Evolutionary conservation across 768 basidiomycete genomes (phyloP), one percentile per base, ranked within the genome.

Genomic region (Paxillus ammoniavirescens): DNA sequence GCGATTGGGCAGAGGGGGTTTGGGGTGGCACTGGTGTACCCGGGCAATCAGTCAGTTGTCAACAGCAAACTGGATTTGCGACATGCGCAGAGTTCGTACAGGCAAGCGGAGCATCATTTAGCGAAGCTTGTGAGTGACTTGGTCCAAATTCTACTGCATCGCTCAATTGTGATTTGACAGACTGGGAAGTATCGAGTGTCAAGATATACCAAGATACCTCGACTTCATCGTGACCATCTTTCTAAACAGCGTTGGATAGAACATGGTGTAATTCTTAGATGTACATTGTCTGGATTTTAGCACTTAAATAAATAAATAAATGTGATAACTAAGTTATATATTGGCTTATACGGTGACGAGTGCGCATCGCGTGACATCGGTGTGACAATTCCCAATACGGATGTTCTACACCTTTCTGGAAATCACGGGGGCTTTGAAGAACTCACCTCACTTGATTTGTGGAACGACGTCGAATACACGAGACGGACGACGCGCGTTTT

Each of bases 21-120:
- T 98, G 94, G 94, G 73, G 71, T 46, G 56, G 62, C 21, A 71
- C 86, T 47, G 91, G 91, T 30, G 79, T 87, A 49, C 90, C 89
- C 15, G 93, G 93, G 48, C 93, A 95, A 73, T 83, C 82, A 15
- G 81, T 88, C 67, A 93, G 89, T 68, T 98, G 94, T 63, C 90
- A 91, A 14, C 75, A 83, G 60, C 78, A 81, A 60, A 98, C 94
- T 13, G 93, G 92, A 38, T 85, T 83, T 68, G 74, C 87, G 23
- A 89, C 87, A 5, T 98, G 94, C 60, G 78, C 84, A 48, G 82
- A 83, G 13, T 98, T 85, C 67, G 86, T 97, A 26, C 76, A 77
- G 56, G 81, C 81, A 40, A 84, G 79, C 50, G 94, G 95, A 17
- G 75, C 76, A 31, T 77, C 89, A 2, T 85, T 93, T 64, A 63